Evolutionary conservation across 257 asterid genomes (phyloP), one percentile per base, ranked within the genome.

Genomic region (Solanum pennellii): DNA sequence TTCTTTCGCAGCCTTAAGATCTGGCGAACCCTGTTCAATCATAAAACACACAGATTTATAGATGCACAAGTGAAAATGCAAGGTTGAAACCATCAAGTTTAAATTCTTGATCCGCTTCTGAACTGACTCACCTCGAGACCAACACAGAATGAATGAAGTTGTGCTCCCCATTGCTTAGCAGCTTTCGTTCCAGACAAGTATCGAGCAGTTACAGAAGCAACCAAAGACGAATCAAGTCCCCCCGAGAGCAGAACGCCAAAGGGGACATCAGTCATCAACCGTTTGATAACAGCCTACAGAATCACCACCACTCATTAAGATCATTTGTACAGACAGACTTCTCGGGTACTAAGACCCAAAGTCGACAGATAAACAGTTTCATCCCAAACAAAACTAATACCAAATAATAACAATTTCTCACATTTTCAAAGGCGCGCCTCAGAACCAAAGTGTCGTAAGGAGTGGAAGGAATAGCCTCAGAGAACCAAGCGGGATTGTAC

Each of bases 251-350:
- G 93, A 90, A 97, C 99, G 9, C 99, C 99, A 2, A 97, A 97
- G 16, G 99, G 99, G 14, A 96, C 99, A 94, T 97, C 99, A 21
- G 98, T 96, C 99, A 97, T 96, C 65, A 97, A 94, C 92, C 99
- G 95, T 85, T 97, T 97, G 79, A 92, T 89, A 82, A 97, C 99
- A 85, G 99, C 98, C 99, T 97, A 91, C 90, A 77, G 5, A 23
- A 14, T 6, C 20, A 49, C 25, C 9, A 12, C 23, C 47, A 25
- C 29, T 25, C 33, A n/a, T 79, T 37, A 33, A 49, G 45, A 82
- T 49, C 44, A 1, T 80, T 80, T 10, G 12, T 5, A 18, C 18
- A 27, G 5, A 82, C 45, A 49, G 25, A 49, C 27, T 80, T 80
- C 4, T 80, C 5, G 11, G 25, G 11, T 16, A n/a, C 68, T 80